Evolutionary conservation across 495 filamentous ascomycete genomes (phyloP), one percentile per base, ranked within the genome.

Genomic region (Platismatia glauca): DNA sequence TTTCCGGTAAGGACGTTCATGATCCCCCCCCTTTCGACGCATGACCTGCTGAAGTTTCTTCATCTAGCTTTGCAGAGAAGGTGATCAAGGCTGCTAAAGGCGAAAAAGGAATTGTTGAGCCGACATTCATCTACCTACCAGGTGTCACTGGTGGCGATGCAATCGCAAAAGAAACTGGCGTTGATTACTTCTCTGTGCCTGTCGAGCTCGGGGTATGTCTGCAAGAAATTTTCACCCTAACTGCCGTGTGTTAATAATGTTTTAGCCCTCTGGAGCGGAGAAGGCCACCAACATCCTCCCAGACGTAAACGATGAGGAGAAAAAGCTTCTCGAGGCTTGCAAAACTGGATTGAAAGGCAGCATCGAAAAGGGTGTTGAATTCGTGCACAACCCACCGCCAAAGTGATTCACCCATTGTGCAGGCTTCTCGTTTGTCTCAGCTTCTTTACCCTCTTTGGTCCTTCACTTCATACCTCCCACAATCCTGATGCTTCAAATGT

Each of bases 171-270:
- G 86, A 82, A 59, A 87, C 85, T 63, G 93, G 92, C 68, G 78
- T 86, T 68, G 90, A 97, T 52, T 98, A 89, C 82, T 98, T 98
- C 82, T 96, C 94, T 52, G 90, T 92, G 61, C 93, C 91, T 27
- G 83, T 98, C 60, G 88, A 95, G 75, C 90, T 98, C 61, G 94
- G 93, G 68, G 91, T 95, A 89, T 77, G 87, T 81, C 60, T 33
- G 58, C n/a, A 41, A 15, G 29, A 44, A 18, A 15, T 59, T 44
- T 55, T 8, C 18, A 37, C 34, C 39, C 24, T 31, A 43, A 41
- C 44, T 33, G 20, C 20, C 37, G 33, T 65, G 57, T 62, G 57
- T 74, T 76, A 60, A 79, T 71, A 66, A n/a, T 69, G 60, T n/a
- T 16, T 55, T 20, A 96, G 91, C 79, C 84, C 67, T 84, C 83